Percentiles rank a stretch among this genome's conserved stretches.
Conservation (phyloP, 257 asterid species). For the Nicotiana otophora region DNA sequence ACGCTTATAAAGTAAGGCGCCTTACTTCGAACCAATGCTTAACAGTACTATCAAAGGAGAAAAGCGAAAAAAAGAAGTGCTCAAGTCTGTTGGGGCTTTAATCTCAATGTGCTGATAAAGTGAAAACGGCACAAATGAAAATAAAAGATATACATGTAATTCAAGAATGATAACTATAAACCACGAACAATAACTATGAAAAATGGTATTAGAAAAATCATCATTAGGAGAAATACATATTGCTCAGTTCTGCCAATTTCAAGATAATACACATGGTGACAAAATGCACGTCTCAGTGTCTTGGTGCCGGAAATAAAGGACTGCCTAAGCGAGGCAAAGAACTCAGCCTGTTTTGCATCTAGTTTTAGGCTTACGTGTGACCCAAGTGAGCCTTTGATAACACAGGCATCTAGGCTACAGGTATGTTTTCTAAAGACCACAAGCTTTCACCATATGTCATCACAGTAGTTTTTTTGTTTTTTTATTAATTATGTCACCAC, state of each 20-base stretch:
- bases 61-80: not conserved
- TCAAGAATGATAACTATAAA: conserved; percentile 3
- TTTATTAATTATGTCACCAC: not conserved
- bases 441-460: not conserved
- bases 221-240: not conserved
- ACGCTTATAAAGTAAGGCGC: not conserved
- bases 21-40: conserved; percentile 1
- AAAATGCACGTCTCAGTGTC: not conserved
- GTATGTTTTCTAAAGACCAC: not conserved
- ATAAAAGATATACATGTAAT: not conserved
- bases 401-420: not conserved
- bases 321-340: not conserved
- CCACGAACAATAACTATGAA: not conserved
- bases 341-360: not conserved
- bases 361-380: not conserved
- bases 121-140: not conserved
- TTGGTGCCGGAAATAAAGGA: not conserved
- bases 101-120: not conserved
- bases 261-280: not conserved
- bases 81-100: not conserved
- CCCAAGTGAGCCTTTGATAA: not conserved
- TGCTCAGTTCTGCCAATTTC: not conserved
- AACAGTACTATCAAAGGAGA: not conserved
- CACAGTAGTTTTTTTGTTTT: not conserved
- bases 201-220: not conserved